phyloP scores from a whole-genome alignment of 2,329 filamentous ascomycete genomes.

The Fusarium sulawesiense region DNA sequence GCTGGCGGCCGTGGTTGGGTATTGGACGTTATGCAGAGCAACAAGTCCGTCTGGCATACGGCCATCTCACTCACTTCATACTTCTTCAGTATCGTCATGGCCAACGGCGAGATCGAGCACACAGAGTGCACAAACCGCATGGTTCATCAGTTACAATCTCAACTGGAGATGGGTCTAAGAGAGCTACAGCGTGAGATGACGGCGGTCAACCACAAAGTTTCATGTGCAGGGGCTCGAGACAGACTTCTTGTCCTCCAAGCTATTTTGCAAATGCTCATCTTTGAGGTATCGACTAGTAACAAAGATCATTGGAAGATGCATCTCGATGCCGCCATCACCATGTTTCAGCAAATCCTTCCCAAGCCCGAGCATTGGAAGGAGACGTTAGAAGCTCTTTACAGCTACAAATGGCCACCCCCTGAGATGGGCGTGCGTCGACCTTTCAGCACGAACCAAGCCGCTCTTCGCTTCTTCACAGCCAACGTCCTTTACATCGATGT shows the following conservation, averaged over 20 bases:
- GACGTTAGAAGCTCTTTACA: slow-evolving; percentile 49
- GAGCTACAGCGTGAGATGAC: slow-evolving; percentile 58
- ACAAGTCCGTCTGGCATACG: slow-evolving; percentile 68
- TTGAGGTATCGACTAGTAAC: slow-evolving; percentile 60
- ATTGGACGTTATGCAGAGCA: slow-evolving; percentile 66
- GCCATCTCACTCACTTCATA: slow-evolving; percentile 67
- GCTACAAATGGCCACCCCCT: slow-evolving; percentile 51
- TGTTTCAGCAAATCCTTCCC: slow-evolving; percentile 61
- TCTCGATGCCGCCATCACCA: slow-evolving; percentile 60
- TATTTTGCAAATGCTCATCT: slow-evolving; percentile 65
- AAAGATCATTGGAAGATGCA: slow-evolving; percentile 63
- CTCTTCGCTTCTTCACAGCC: slow-evolving; percentile 60
- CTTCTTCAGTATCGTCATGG: slow-evolving; percentile 63
- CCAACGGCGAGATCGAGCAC: slow-evolving; percentile 48
- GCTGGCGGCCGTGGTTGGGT: slow-evolving; percentile 71
- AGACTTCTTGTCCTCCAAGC: slow-evolving; percentile 59
- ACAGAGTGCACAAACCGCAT: slow-evolving; percentile 52
- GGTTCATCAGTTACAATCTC: slow-evolving; percentile 55
- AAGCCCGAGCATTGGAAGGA: slow-evolving; percentile 53
- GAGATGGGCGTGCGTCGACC: slow-evolving; percentile 50
- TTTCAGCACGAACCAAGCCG: slow-evolving; percentile 60
- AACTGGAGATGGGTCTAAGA: slow-evolving; percentile 58
- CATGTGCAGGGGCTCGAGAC: slow-evolving; percentile 48
- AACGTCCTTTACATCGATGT: slow-evolving; percentile 63
- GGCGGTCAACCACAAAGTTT: slow-evolving; percentile 49